Evolutionary conservation across 73 alveolate species (phyloP).

Genomic region (Tetrahymena thermophila): DNA sequence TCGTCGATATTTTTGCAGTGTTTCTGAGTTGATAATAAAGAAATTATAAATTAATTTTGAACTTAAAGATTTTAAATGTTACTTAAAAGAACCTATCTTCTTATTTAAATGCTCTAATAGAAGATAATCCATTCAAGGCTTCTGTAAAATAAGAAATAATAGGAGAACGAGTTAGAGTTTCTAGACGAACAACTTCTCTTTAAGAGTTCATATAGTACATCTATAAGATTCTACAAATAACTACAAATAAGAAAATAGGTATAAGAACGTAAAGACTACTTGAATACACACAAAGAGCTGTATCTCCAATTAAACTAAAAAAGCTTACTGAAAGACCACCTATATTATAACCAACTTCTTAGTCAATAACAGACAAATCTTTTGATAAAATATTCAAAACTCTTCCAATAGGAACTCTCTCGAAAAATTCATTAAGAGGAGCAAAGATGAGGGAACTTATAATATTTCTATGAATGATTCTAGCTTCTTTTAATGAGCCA

Average conservation of each 20-base stretch:
- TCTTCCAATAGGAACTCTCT: constrained; percentile 88
- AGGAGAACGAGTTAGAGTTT: constrained; percentile 69
- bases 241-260: constrained; percentile 12
- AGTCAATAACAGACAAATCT: constrained; percentile 52
- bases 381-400: constrained; percentile 84
- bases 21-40: neutral
- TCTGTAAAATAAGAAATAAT: constrained; percentile 66
- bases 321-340: constrained; percentile 6
- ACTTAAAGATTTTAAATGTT: neutral
- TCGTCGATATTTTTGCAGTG: constrained; percentile 14
- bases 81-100: neutral
- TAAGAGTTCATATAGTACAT: constrained; percentile 58
- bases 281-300: constrained; percentile 3
- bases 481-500: neutral
- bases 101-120: constrained; percentile 62
- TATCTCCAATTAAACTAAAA: neutral
- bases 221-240: constrained; percentile 33
- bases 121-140: constrained; percentile 57
- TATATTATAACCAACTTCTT: constrained; percentile 36
- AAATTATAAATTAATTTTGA: neutral
- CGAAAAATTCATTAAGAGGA: constrained; percentile 86
- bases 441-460: constrained; percentile 52
- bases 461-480: constrained; percentile 40
- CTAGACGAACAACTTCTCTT: constrained; percentile 77
- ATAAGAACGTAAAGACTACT: neutral